Base-by-base conservation (phyloP, 768 basidiomycete genomes). In the Rhizopogon vinicolor region DNA sequence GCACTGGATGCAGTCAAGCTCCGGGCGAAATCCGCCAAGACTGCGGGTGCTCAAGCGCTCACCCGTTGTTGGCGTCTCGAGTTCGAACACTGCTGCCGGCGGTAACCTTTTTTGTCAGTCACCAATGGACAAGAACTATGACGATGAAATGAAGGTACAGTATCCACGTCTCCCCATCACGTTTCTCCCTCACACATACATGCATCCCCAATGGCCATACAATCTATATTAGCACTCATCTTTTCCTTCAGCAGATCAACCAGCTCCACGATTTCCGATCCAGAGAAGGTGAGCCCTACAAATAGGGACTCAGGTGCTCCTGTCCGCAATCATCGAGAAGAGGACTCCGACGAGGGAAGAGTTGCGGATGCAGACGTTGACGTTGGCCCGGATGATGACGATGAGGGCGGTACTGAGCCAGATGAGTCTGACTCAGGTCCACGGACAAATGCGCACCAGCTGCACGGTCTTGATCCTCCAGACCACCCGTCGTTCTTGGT, bases 251-350 rank as follows among this genome's bases (percentile, higher is more conserved):
- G 3, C 33, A 16, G 8, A 2, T 35, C 33, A 13, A 22, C 13
- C 14, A 25, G 49, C 3, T 31, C 54, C 3, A 46, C 31, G 16
- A 13, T 7, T 29, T 25, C 45, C n/a, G 46, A 49, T 8, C 46
- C 39, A 40, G 44, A 58, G 18, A 58, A 52, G 58, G 45, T 14
- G 29, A 44, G 35, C 18, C 31, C 41, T 14, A 58, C 0, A 49
- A 16, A 49, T 5, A 49, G 46, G 14, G 18, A 46, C 31, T 19
- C 18, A 7, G 9, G 12, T 3, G 3, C 45, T 46, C 33, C 19
- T 2, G 8, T 14, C 29, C 18, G 22, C 13, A 10, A 49, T 14
- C 8, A 16, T 8, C 8, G 22, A 9, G 33, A 19, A 22, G 33
- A 14, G 2, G 46, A 35, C 7, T 7, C 4, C 3, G 4, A 22